Conservation (phyloP, 2,329 filamentous ascomycete species). For the Albifimbria verrucaria region DNA sequence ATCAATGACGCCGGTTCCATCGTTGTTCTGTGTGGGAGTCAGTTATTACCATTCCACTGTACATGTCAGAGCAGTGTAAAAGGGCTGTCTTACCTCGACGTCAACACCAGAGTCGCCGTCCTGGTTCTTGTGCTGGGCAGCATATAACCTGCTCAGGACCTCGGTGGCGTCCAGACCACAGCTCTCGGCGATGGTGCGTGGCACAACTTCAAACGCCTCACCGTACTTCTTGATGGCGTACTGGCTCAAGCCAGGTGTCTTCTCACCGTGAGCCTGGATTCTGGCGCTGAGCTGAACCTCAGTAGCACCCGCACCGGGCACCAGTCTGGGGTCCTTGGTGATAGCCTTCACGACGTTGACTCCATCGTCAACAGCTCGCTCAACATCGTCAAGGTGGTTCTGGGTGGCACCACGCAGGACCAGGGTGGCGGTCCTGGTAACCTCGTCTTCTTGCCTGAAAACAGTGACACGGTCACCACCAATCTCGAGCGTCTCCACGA, state of each 20-base stretch:
- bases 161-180: slow-evolving; percentile 97
- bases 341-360: slow-evolving; percentile 99
- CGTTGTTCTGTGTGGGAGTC: slow-evolving; percentile 56
- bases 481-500: slow-evolving; percentile 97
- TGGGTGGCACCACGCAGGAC: slow-evolving; percentile 94
- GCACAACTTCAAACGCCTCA: slow-evolving; percentile 96
- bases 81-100: slow-evolving; percentile 71
- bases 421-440: slow-evolving; percentile 88
- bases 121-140: slow-evolving; percentile 84
- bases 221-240: slow-evolving; percentile 97
- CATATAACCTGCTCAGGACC: slow-evolving; percentile 86
- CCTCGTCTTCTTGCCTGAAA: slow-evolving; percentile 93
- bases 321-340: slow-evolving; percentile 85
- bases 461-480: slow-evolving; percentile 97
- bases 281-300: slow-evolving; percentile 93
- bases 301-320: slow-evolving; percentile 90
- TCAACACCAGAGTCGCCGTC: slow-evolving; percentile 92
- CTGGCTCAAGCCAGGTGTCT: slow-evolving; percentile 87
- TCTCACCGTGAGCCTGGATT: slow-evolving; percentile 86
- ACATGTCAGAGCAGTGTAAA: no score
- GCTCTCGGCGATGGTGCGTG: slow-evolving; percentile 89
- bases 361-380: slow-evolving; percentile 94
- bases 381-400: slow-evolving; percentile 95
- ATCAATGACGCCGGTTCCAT: slow-evolving; percentile 78
- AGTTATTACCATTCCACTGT: no score